Percentiles rank a stretch among this genome's conserved stretches.
Conservation (phyloP, 169 alveolate genomes). For the Cryptosporidium ubiquitum region DNA sequence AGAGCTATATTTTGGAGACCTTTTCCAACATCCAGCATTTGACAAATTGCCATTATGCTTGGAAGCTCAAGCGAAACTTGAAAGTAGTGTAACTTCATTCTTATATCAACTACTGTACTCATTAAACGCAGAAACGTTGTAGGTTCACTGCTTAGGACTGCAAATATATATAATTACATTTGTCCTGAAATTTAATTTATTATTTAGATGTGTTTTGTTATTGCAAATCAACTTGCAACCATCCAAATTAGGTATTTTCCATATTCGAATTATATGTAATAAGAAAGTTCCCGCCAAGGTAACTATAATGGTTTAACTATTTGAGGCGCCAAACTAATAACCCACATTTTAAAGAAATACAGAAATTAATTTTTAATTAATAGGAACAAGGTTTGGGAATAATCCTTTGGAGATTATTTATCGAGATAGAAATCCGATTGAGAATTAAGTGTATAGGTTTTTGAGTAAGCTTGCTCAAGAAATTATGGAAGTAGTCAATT, state of each 20-base stretch:
- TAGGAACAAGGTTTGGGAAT: neutral
- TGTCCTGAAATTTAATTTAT: too few species aligned
- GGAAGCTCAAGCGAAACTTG: neutral
- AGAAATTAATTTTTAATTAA: neutral
- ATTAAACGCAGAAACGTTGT: neutral
- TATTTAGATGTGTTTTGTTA: neutral
- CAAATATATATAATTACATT: neutral
- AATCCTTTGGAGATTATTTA: constrained; percentile 11
- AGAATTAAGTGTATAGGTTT: neutral
- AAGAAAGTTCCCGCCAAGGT: constrained; percentile 13
- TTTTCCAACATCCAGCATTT: neutral
- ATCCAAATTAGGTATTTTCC: neutral
- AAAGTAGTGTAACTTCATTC: too few species aligned
- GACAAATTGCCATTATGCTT: too few species aligned
- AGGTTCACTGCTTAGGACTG: neutral
- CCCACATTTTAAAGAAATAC: neutral
- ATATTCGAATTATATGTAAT: neutral
- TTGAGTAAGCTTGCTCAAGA: neutral
- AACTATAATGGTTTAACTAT: neutral
- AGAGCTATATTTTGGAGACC: neutral
- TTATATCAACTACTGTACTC: too few species aligned
- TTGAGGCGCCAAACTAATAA: neutral
- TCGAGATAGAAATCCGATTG: neutral
- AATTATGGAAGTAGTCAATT: constrained; percentile 68
- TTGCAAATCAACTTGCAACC: neutral